Evolutionary conservation across 805 yeast species (phyloP), one percentile per base, ranked within the genome.

Genomic region (Ogataea thermomethanolica): DNA sequence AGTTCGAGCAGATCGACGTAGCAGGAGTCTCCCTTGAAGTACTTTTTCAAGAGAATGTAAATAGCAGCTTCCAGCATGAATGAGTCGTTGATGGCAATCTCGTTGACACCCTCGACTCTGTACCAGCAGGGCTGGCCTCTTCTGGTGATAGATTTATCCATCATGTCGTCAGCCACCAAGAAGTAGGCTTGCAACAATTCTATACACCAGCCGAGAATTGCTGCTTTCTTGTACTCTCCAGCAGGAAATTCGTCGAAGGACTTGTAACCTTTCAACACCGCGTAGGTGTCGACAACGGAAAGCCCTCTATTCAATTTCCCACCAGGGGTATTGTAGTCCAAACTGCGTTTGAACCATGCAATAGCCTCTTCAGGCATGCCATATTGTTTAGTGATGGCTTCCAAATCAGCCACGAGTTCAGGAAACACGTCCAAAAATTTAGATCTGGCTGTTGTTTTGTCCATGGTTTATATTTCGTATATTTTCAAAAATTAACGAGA

Each of bases 101-200:
- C 88, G 29, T 86, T 87, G 44, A 93, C 96, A 28, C 78, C 79
- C 51, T 76, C 79, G 25, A 69, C 75, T 59, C 74, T 79, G 72
- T 89, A 93, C 99, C 99, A 93, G 67, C 99, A 93, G 51, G 96
- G 93, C 68, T 91, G 97, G 45, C 97, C 99, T 65, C 99, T 83
- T 74, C 99, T 85, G 29, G 99, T 93, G 64, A 87, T 84, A 25
- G 96, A 85, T 53, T 80, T 79, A 65, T 93, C 99, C 99, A 93
- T 93, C 80, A 93, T 93, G 63, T 93, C 99, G 64, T 93, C 99
- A 24, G 98, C 95, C 42, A 93, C 98, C 56, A 93, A 74, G 73
- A 93, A 93, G 64, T 87, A 93, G 2, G 97, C 98, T 69, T 91
- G 99, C 53, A 91, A 73, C 50, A 93, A 74, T 69, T 93, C 99